phyloP scores from a whole-genome alignment of 176 grass and related monocot species.

The Zea luxurians region DNA sequence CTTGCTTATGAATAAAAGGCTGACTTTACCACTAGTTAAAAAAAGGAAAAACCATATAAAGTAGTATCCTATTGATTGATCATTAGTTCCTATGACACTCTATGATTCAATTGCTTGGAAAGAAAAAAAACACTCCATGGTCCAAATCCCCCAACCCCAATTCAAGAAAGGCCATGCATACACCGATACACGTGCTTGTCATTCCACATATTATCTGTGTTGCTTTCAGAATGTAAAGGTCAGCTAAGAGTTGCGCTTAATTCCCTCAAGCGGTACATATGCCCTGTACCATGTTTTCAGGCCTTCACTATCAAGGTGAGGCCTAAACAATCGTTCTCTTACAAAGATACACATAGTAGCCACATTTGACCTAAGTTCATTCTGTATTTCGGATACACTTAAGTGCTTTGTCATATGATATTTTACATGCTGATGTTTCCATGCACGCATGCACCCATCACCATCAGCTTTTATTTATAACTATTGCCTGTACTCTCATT shows the following conservation, averaged over 20 bases:
- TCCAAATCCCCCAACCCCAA: neutral
- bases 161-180: neutral
- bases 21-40: neutral
- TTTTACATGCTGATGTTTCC: neutral
- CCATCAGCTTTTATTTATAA: slow-evolving; percentile 8
- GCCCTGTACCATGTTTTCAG: neutral
- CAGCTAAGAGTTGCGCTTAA: neutral
- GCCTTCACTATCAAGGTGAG: neutral
- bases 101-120: slow-evolving; percentile 3
- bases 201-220: slow-evolving; percentile 3
- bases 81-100: slow-evolving; percentile 2
- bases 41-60: neutral
- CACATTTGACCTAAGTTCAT: neutral
- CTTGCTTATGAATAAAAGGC: neutral
- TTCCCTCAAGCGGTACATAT: neutral
- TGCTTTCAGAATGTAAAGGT: slow-evolving; percentile 14
- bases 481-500: slow-evolving; percentile 3
- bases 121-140: neutral
- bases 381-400: neutral
- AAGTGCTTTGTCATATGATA: neutral
- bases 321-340: neutral
- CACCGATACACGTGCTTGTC: neutral
- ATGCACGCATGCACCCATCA: neutral
- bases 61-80: slow-evolving; percentile 13
- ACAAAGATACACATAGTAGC: neutral